These are phyloP conservation scores for Wickerhamiella lipophila DNA, from an alignment of 805 yeast species.

Conservation along the genomic window DNA sequence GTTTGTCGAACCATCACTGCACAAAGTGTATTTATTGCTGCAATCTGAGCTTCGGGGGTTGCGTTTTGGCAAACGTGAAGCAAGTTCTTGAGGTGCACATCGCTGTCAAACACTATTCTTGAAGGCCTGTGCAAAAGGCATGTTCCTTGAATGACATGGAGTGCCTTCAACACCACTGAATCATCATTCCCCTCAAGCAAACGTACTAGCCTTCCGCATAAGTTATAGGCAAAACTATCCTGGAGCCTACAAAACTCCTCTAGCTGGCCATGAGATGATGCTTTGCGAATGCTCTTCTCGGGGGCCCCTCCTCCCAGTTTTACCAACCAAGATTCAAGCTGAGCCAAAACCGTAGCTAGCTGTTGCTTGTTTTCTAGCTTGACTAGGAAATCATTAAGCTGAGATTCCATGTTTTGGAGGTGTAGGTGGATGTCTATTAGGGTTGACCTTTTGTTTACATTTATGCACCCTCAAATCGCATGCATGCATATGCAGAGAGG, in stretches of 20 bases:
- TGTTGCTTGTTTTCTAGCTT: conserved; percentile 4
- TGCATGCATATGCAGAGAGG: neutral
- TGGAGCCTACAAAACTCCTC: conserved; percentile 36
- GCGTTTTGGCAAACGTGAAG: conserved; percentile 12
- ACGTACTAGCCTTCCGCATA: conserved; percentile 29
- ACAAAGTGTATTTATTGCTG: conserved; percentile 42
- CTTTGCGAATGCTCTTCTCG: conserved; percentile 2
- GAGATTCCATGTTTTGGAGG: neutral
- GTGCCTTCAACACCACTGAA: conserved; percentile 4
- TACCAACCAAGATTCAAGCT: neutral
- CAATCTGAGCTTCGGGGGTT: conserved; percentile 26
- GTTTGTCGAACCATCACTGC: conserved; percentile 47
- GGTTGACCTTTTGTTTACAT: conserved; percentile 5
- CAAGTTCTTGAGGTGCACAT: conserved; percentile 24
- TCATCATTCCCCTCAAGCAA: conserved; percentile 11
- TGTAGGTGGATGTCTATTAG: neutral
- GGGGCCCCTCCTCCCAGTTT: neutral
- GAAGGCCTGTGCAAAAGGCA: conserved; percentile 47
- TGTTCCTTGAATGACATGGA: conserved; percentile 41
- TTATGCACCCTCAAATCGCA: conserved; percentile 1
- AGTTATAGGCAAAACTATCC: conserved; percentile 41
- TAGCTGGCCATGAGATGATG: neutral
- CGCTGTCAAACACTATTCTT: conserved; percentile 37
- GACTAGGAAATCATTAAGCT: neutral
- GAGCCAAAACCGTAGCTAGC: neutral